Base-by-base conservation (phyloP, 2,329 filamentous ascomycete genomes). In the Cordyceps farinosa region DNA sequence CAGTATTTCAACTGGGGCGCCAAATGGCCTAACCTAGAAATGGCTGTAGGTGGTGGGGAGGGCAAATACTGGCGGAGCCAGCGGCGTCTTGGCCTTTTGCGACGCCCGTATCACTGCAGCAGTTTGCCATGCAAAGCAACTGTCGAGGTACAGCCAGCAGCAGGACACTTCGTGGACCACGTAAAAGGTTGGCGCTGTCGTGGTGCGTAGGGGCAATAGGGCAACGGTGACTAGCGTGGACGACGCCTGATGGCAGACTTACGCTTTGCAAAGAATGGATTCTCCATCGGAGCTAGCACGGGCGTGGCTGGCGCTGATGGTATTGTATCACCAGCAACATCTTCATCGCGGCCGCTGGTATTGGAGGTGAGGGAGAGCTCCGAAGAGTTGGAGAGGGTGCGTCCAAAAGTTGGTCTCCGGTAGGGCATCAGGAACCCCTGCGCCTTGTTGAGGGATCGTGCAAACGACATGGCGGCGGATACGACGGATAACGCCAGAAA, bases 401-500 rank as follows among this genome's bases (percentile, higher is more conserved):
- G 78, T 56, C 75, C 73, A 29, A 79, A 79, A 47, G 73, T 72
- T 42, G 80, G 82, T 48, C 80, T 77, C 65, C 79, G 74, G 22
- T 71, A 69, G 53, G 78, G 76, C 61, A 79, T 74, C 40, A 81
- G 72, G 67, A 79, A 80, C 30, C 75, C 75, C 47, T 79, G 73
- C 8, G 80, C 76, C 67, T 82, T 80, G 51, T 64, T 77, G 71
- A 84, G 78, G 13, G 82, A 82, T 67, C 80, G 78, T 52, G 78
- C 76, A 64, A 83, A 73, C 36, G 63, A 64, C 82, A 84, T 84
- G 60, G 36, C n/a, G n/a, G 44, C 56, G 38, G 38, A 55, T 55
- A 32, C 22, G 52, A 42, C 27, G 56, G 56, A 13, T 4, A 40
- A 22, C 13, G 56, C 56, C 56, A 51, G 38, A 48, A 48, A 60